Evolutionary conservation across 371 early-diverging fungal genomes (phyloP), one percentile per base, ranked within the genome.

Genomic region (Conidiobolus incongruus): DNA sequence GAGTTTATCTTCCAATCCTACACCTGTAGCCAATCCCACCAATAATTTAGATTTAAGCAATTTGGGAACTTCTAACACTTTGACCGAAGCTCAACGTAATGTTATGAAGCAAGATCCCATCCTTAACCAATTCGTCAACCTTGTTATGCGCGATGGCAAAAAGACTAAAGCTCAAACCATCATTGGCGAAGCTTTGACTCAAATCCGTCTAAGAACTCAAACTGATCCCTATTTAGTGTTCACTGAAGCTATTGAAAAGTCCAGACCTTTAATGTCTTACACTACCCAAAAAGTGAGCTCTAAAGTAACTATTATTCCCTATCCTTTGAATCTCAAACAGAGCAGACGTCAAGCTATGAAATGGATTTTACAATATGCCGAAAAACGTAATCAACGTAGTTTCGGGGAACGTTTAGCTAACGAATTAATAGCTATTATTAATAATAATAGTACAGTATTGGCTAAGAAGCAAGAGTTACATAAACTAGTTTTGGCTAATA

Each of bases 321-420:
- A 59, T 20, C 74, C 94, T 7, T 59, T 91, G 43, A 72, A 65
- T 51, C 70, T 77, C 57, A 63, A 87, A 28, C 83, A 86, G 58
- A 63, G 86, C 34, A 59, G 72, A 38, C 71, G 88, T 42, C 70
- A 68, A 30, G 94, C 77, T 15, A 82, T 90, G 44, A 62, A 79
- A 42, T 93, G 91, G 94, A 78, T 88, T 40, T 47, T 81, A 42
- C 78, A 85, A 22, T 79, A 83, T 13, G 72, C 81, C 0, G 56
- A 62, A 10, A 75, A 65, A 45, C 63, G 81, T 37, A 60, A 49
- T 12, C 76, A 72, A 47, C 68, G 65, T 48, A 47, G 58, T 31
- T 77, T 84, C 54, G 69, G 68, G 40, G 65, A 74, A 48, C 57
- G 86, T 11, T 59, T 93, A 49, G 85, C 78, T 19, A 70, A 62